Conservation (phyloP, 164 flowering plant species). For the Vitis labrusca region DNA sequence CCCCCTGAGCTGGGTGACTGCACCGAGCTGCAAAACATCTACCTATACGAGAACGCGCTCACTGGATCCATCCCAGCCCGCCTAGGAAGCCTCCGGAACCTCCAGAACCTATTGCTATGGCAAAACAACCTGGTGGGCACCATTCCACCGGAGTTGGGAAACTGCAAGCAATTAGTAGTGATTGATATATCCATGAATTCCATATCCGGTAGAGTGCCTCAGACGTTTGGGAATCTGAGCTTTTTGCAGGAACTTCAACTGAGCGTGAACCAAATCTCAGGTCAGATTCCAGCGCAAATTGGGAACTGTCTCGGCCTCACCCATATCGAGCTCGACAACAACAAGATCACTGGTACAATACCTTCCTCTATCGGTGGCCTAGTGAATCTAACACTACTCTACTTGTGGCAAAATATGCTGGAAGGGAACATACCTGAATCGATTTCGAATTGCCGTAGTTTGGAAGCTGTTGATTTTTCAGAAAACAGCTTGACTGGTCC, state of each 20-base stretch:
- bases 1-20: slow-evolving; percentile 79
- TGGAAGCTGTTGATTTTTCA: slow-evolving; percentile 70
- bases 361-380: slow-evolving; percentile 59
- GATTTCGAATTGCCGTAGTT: slow-evolving; percentile 44
- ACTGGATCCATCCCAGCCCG: slow-evolving; percentile 60
- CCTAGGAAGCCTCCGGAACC: slow-evolving; percentile 51
- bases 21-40: slow-evolving; percentile 52
- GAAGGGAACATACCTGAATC: slow-evolving; percentile 65
- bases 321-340: slow-evolving; percentile 83
- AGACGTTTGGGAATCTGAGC: slow-evolving; percentile 50
- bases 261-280: slow-evolving; percentile 68
- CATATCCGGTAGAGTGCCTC: slow-evolving; percentile 60
- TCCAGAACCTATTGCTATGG: slow-evolving; percentile 61
- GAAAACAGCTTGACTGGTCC: slow-evolving; percentile 57
- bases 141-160: slow-evolving; percentile 70
- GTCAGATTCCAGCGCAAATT: slow-evolving; percentile 52
- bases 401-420: slow-evolving; percentile 71
- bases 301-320: slow-evolving; percentile 51
- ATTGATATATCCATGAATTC: slow-evolving; percentile 77
- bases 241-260: slow-evolving; percentile 61
- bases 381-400: slow-evolving; percentile 49
- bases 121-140: slow-evolving; percentile 68
- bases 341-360: slow-evolving; percentile 63
- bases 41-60: slow-evolving; percentile 67
- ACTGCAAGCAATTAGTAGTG: slow-evolving; percentile 38